These are phyloP conservation scores for Umbelopsis vinacea DNA, from an alignment of 192 early-diverging fungal species.

Conservation along the genomic window DNA sequence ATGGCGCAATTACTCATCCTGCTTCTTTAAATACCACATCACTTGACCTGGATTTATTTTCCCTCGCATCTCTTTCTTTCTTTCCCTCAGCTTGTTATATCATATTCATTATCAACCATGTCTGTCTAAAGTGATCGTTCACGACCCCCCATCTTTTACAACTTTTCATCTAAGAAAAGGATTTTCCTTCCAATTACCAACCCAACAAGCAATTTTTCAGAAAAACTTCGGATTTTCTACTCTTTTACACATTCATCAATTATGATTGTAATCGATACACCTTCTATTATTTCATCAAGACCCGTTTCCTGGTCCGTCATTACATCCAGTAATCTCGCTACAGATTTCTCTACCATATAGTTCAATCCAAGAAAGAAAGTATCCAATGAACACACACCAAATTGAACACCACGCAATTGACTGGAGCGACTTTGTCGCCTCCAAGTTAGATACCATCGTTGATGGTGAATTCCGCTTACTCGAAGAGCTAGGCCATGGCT, in stretches of 20 bases:
- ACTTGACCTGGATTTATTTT: background rate
- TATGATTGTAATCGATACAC: constrained; percentile 15
- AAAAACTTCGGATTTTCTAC: constrained; percentile 4
- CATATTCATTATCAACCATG: background rate
- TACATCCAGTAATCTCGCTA: constrained; percentile 21
- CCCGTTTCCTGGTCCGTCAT: constrained; percentile 21
- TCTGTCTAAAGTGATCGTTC: background rate
- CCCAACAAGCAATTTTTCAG: background rate
- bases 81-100: background rate
- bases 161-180: constrained; percentile 3
- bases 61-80: background rate
- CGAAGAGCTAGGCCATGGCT: constrained; percentile 68
- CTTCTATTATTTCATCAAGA: constrained; percentile 6
- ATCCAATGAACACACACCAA: background rate
- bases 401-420: background rate
- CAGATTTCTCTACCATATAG: background rate
- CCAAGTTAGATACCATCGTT: constrained; percentile 26
- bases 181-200: background rate
- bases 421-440: constrained; percentile 24
- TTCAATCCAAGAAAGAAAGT: background rate
- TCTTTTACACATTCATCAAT: background rate
- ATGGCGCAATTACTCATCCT: constrained; percentile 19
- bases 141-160: background rate
- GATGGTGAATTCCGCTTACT: constrained; percentile 47
- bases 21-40: background rate